Percentiles rank a stretch among this genome's conserved stretches.
These are phyloP conservation scores for Alternaria metachromatica DNA, from an alignment of 2,329 filamentous ascomycete genomes.

Conservation along the genomic window DNA sequence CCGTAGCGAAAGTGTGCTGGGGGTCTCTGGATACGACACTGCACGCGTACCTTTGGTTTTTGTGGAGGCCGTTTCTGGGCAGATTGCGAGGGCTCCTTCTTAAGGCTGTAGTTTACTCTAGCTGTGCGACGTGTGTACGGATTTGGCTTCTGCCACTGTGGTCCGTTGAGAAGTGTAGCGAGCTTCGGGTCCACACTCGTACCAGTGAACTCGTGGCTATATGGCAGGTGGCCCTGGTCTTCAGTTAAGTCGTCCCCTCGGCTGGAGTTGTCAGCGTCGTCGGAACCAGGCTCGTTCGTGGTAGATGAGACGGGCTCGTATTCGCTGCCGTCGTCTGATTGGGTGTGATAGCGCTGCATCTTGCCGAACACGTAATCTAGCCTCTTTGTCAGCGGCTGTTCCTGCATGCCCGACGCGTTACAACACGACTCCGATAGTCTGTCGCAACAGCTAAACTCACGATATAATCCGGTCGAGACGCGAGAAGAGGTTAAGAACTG, in stretches of 20 bases:
- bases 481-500: neutral
- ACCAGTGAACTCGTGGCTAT: neutral
- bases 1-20: no score
- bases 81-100: neutral
- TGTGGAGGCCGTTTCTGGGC: neutral
- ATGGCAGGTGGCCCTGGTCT: neutral
- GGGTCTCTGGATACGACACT: neutral
- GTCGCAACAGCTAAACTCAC: neutral
- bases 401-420: constrained; percentile 3
- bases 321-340: constrained; percentile 27
- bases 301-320: constrained; percentile 18
- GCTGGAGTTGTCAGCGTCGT: constrained; percentile 9
- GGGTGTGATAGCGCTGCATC: constrained; percentile 24
- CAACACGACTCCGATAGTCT: constrained; percentile 3
- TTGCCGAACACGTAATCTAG: constrained; percentile 38
- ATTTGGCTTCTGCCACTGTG: constrained; percentile 9
- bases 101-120: constrained; percentile 13
- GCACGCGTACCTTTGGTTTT: neutral
- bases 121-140: constrained; percentile 1
- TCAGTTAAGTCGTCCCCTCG: constrained; percentile 7
- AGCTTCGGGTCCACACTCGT: neutral
- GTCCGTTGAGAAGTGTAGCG: neutral
- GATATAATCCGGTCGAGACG: neutral
- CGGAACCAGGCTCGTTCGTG: constrained; percentile 8
- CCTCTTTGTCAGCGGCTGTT: constrained; percentile 23